phyloP scores from a whole-genome alignment of 148 eudicot genomes.

The Vaccinium macrocarpon region DNA sequence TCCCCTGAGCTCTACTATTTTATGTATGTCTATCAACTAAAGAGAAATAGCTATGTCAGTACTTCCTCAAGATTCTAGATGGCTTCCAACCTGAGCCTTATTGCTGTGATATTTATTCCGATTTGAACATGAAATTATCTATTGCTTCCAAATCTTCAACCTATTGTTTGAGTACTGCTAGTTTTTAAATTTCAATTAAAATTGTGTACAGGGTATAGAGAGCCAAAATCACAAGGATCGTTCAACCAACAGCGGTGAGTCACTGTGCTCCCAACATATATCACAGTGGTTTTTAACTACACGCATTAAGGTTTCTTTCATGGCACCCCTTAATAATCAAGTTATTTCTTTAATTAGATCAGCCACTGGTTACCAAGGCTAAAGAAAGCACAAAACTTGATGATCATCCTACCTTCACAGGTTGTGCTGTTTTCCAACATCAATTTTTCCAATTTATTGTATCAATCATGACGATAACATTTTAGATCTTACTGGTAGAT shows the following conservation, averaged over 20 bases:
- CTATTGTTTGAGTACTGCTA: neutral
- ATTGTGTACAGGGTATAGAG: slow-evolving; percentile 25
- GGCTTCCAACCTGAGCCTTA: neutral
- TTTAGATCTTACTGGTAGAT: neutral
- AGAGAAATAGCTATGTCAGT: slow-evolving; percentile 3
- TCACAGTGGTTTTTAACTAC: neutral
- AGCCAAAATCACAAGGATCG: slow-evolving; percentile 15
- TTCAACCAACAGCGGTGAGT: slow-evolving; percentile 22
- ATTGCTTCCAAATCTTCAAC: neutral
- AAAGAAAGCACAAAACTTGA: slow-evolving; percentile 22
- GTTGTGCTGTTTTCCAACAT: slow-evolving; percentile 6
- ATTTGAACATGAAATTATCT: neutral
- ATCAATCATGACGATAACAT: neutral
- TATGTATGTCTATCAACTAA: neutral
- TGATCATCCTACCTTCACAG: slow-evolving; percentile 17
- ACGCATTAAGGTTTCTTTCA: neutral
- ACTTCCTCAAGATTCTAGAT: neutral
- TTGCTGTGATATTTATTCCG: neutral
- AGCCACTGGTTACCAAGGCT: slow-evolving; percentile 15
- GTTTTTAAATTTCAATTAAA: neutral
- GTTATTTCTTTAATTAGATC: slow-evolving; percentile 19
- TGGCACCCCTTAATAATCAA: neutral
- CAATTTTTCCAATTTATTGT: neutral
- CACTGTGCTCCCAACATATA: neutral
- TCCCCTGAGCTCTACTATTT: neutral